Conservation (phyloP, 805 yeast species). For the Candida silvatica region DNA sequence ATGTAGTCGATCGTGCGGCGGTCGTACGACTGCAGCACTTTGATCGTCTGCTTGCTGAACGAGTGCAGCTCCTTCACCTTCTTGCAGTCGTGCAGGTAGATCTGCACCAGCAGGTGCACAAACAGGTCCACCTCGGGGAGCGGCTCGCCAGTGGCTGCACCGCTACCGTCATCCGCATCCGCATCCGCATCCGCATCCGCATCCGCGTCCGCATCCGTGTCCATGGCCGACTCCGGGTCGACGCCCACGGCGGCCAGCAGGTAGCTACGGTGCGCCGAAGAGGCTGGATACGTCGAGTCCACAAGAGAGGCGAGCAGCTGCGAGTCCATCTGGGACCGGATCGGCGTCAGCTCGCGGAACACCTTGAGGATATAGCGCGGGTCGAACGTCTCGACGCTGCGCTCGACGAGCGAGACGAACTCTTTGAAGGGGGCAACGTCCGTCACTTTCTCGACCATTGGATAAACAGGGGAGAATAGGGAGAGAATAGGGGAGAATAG, state of each 20-base stretch:
- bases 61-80: slow-evolving; percentile 39
- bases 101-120: slow-evolving; percentile 69
- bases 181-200: slow-evolving; percentile 23
- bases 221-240: slow-evolving; percentile 25
- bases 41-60: slow-evolving; percentile 45
- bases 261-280: slow-evolving; percentile 30
- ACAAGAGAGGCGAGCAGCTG: slow-evolving; percentile 49
- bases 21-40: slow-evolving; percentile 55
- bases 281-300: slow-evolving; percentile 44
- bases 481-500: background rate
- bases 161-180: slow-evolving; percentile 6
- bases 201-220: slow-evolving; percentile 10
- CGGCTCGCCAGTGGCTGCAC: slow-evolving; percentile 12
- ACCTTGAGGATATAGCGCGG: slow-evolving; percentile 83
- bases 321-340: slow-evolving; percentile 57
- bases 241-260: slow-evolving; percentile 31
- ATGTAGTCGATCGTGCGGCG: slow-evolving; percentile 79
- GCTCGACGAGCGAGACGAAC: slow-evolving; percentile 18
- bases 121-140: slow-evolving; percentile 74
- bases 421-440: slow-evolving; percentile 4
- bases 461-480: background rate
- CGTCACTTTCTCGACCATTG: no score
- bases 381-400: slow-evolving; percentile 51
- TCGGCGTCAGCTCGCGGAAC: slow-evolving; percentile 69
- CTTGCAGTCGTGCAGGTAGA: slow-evolving; percentile 59